These are phyloP conservation scores for Mycena pura DNA, from an alignment of 768 basidiomycete genomes.

Conservation along the genomic window DNA sequence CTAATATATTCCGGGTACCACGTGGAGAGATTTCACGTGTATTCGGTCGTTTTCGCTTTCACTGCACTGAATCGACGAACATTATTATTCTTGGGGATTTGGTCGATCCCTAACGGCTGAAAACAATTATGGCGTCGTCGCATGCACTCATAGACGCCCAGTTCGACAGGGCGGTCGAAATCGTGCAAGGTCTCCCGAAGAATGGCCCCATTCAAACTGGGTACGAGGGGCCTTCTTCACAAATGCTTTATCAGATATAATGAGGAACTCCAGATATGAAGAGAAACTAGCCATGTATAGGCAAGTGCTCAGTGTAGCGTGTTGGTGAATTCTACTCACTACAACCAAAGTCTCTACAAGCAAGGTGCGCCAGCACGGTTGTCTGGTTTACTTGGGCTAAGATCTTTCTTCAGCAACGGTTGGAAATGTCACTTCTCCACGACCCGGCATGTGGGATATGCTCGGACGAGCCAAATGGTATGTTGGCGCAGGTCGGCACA, in stretches of 20 bases:
- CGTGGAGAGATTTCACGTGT: too few species aligned
- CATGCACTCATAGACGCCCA: constrained; percentile 77
- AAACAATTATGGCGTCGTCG: constrained; percentile 62
- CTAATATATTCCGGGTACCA: too few species aligned
- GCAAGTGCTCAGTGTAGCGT: constrained; percentile 46
- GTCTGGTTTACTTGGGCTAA: constrained; percentile 13
- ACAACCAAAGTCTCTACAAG: constrained; percentile 75
- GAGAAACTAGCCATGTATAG: constrained; percentile 95
- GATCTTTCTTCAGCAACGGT: constrained; percentile 71
- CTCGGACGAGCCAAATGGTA: constrained; percentile 94
- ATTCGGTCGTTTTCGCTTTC: too few species aligned
- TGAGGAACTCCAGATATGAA: constrained; percentile 65
- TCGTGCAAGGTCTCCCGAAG: constrained; percentile 91
- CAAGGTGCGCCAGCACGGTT: constrained; percentile 68
- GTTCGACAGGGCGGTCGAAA: constrained; percentile 94
- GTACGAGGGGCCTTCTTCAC: neutral
- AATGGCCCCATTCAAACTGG: constrained; percentile 94
- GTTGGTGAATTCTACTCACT: constrained; percentile 6
- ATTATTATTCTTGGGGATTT: too few species aligned
- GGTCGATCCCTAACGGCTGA: too few species aligned
- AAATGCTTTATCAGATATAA: neutral
- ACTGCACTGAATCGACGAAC: too few species aligned
- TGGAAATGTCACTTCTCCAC: constrained; percentile 79
- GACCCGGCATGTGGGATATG: constrained; percentile 92
- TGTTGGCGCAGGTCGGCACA: constrained; percentile 24